phyloP scores from a whole-genome alignment of 2,329 filamentous ascomycete genomes.

The Botrytis sinoallii region DNA sequence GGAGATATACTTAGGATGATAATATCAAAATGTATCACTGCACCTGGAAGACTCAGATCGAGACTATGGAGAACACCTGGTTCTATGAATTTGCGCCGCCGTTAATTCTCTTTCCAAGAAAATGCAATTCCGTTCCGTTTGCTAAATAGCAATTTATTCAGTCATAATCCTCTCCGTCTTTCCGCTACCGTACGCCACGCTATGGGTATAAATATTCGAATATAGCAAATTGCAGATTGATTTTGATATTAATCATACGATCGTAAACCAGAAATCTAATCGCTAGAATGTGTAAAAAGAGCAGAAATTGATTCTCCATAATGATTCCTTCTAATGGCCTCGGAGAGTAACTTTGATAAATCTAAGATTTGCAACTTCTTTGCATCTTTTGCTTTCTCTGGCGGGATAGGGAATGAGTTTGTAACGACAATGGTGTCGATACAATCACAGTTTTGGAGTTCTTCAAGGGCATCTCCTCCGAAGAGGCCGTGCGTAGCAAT shows the following conservation, averaged over 20 bases:
- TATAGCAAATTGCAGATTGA: slow-evolving; percentile 47
- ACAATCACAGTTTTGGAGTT: slow-evolving; percentile 87
- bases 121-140: not conserved
- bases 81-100: slow-evolving; percentile 5
- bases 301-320: slow-evolving; percentile 76
- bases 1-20: not conserved
- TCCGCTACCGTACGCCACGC: slow-evolving; percentile 32
- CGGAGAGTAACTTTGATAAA: slow-evolving; percentile 80
- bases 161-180: slow-evolving; percentile 11
- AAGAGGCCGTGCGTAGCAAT: slow-evolving; percentile 97
- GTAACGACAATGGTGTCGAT: slow-evolving; percentile 94
- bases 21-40: slow-evolving; percentile 7
- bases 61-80: slow-evolving; percentile 1
- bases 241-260: slow-evolving; percentile 26
- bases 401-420: slow-evolving; percentile 90
- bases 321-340: slow-evolving; percentile 93
- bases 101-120: not conserved
- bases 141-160: slow-evolving; percentile 22
- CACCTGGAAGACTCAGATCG: not conserved
- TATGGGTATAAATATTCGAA: slow-evolving; percentile 23
- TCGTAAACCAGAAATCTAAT: slow-evolving; percentile 23
- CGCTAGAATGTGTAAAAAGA: slow-evolving; percentile 34
- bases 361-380: slow-evolving; percentile 88
- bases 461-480: slow-evolving; percentile 81
- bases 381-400: slow-evolving; percentile 65